Evolutionary conservation across 2,329 filamentous ascomycete genomes (phyloP).

Genomic region (Diaporthe sp.): DNA sequence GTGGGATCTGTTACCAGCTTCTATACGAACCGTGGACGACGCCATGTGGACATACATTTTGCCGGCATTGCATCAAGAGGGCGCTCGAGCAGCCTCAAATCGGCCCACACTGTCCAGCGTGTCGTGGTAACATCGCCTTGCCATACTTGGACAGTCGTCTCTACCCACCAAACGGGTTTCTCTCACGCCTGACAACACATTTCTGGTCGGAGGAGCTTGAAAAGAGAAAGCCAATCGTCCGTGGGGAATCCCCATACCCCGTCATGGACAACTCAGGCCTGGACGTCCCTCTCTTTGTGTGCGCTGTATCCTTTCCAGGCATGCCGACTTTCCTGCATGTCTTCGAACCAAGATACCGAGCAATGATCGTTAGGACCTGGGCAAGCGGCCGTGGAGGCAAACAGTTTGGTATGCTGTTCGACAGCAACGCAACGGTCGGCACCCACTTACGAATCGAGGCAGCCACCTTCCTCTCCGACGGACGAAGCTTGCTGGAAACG

Average conservation of each 20-base stretch:
- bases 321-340: conserved; percentile 90
- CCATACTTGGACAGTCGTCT: conserved; percentile 53
- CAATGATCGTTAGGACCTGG: conserved; percentile 83
- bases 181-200: conserved; percentile 71
- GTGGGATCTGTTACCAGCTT: conserved; percentile 86
- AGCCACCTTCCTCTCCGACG: conserved; percentile 79
- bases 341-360: conserved; percentile 90
- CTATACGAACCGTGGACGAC: conserved; percentile 87
- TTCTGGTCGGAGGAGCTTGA: conserved; percentile 77
- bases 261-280: conserved; percentile 60
- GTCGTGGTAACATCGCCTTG: conserved; percentile 72
- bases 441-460: conserved; percentile 82
- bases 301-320: conserved; percentile 81
- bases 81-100: conserved; percentile 72
- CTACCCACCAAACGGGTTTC: conserved; percentile 68
- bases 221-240: conserved; percentile 64
- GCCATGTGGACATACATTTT: conserved; percentile 90
- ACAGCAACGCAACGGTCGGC: conserved; percentile 55
- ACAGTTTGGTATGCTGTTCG: conserved; percentile 87
- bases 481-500: conserved; percentile 84
- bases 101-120: conserved; percentile 82
- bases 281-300: conserved; percentile 81
- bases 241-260: conserved; percentile 64
- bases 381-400: conserved; percentile 70
- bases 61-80: conserved; percentile 80